A percentile compares a stretch with the other conserved stretches of the same genome.
These are phyloP conservation scores for Beauveria brongniartii DNA, from an alignment of 2,329 filamentous ascomycete genomes.

Conservation along the genomic window DNA sequence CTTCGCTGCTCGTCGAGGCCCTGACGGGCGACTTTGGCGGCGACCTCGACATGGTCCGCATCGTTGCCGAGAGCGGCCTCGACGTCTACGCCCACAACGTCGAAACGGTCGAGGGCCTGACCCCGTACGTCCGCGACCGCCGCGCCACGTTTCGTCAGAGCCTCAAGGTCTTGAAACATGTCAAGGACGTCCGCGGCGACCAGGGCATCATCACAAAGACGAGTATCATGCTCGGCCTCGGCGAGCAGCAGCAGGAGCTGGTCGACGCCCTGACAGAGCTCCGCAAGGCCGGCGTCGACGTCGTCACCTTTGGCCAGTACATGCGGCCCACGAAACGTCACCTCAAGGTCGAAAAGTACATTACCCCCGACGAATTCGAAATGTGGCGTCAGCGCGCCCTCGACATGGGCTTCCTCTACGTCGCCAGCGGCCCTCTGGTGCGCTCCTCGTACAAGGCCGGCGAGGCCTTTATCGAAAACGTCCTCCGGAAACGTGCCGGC, in stretches of 20 bases:
- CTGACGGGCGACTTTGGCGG: constrained; percentile 83
- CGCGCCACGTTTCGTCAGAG: constrained; percentile 85
- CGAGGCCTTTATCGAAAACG: constrained; percentile 98
- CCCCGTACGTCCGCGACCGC: constrained; percentile 82
- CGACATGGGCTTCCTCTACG: constrained; percentile 95
- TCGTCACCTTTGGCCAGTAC: constrained; percentile 99
- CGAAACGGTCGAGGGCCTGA: constrained; percentile 87
- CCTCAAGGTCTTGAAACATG: constrained; percentile 68
- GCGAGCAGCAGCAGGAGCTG: constrained; percentile 83
- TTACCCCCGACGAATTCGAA: constrained; percentile 87
- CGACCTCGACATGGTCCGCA: constrained; percentile 74
- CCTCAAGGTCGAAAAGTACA: constrained; percentile 92
- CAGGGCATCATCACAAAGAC: constrained; percentile 93
- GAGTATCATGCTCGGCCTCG: constrained; percentile 90
- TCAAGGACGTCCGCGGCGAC: constrained; percentile 62
- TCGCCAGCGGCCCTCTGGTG: constrained; percentile 85
- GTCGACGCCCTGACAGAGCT: constrained; percentile 74
- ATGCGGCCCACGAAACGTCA: constrained; percentile 98
- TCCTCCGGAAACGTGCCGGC: constrained; percentile 70
- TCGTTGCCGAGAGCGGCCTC: constrained; percentile 79
- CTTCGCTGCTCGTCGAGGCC: constrained; percentile 71
- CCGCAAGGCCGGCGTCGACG: constrained; percentile 73
- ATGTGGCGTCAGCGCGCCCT: constrained; percentile 83
- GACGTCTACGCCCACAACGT: constrained; percentile 98
- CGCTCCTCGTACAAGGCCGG: constrained; percentile 96